Conservation (phyloP, 2,329 filamentous ascomycete species). For the Talaromyces sp. region DNA sequence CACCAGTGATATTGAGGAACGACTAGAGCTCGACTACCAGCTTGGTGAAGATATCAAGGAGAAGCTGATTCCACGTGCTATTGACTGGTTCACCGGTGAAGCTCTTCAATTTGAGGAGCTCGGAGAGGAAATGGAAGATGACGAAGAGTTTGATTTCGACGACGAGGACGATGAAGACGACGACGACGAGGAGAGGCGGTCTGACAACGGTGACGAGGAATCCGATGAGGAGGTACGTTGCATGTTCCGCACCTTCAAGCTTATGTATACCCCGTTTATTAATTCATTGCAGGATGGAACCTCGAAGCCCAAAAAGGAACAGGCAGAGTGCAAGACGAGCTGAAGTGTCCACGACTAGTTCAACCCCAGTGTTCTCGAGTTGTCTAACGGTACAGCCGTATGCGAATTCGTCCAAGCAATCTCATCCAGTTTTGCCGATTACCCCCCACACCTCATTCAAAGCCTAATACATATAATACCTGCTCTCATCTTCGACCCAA, state of each 20-base stretch:
- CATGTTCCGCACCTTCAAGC: background rate
- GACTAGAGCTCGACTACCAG: conserved; percentile 96
- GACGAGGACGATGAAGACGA: conserved; percentile 86
- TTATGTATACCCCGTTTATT: conserved; percentile 20
- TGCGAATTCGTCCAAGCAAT: background rate
- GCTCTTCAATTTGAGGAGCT: conserved; percentile 95
- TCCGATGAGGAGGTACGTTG: conserved; percentile 51
- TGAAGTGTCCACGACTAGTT: conserved; percentile 45
- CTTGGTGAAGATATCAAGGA: conserved; percentile 99
- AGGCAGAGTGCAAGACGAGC: conserved; percentile 94
- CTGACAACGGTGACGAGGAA: conserved; percentile 62
- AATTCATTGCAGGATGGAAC: conserved; percentile 66
- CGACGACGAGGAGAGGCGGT: conserved; percentile 76
- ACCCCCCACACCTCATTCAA: conserved; percentile 4
- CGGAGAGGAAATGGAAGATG: conserved; percentile 77
- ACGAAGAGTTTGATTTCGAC: conserved; percentile 85
- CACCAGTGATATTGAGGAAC: conserved; percentile 90
- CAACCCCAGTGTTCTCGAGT: background rate
- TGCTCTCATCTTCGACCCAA: conserved; percentile 13
- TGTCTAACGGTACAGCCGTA: background rate
- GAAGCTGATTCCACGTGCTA: conserved; percentile 96
- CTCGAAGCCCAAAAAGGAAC: conserved; percentile 88
- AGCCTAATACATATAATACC: conserved; percentile 20
- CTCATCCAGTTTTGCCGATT: conserved; percentile 10
- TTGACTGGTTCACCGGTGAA: conserved; percentile 99